phyloP scores from a whole-genome alignment of 192 early-diverging fungal species.

The Linnemannia exigua region DNA sequence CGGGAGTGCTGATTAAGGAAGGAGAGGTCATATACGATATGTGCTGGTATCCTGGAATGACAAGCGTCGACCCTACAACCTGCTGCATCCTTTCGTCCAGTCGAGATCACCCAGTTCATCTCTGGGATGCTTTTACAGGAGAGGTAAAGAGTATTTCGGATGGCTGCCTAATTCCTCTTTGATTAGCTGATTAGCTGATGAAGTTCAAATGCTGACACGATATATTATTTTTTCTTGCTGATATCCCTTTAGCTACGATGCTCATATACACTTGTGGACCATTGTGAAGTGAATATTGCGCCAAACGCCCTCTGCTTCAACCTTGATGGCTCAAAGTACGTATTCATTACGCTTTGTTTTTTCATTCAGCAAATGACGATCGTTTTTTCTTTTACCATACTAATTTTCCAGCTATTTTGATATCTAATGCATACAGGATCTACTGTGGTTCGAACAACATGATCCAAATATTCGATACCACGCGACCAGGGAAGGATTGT shows the following conservation, averaged over 20 bases:
- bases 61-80: conserved; percentile 66
- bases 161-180: neutral
- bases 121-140: conserved; percentile 80
- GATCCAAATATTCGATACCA: conserved; percentile 78
- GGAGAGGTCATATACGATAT: conserved; percentile 74
- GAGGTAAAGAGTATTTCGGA: conserved; percentile 49
- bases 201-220: neutral
- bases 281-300: conserved; percentile 74
- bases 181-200: conserved; percentile 1
- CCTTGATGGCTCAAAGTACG: conserved; percentile 72
- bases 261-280: conserved; percentile 76
- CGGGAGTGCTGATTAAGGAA: conserved; percentile 44
- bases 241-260: conserved; percentile 61
- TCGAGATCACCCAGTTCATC: conserved; percentile 82
- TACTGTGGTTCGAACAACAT: conserved; percentile 79
- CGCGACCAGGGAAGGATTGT: conserved; percentile 72
- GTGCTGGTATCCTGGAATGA: conserved; percentile 75
- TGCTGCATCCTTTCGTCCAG: conserved; percentile 74
- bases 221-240: neutral
- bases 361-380: neutral
- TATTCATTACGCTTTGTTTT: neutral
- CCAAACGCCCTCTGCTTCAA: conserved; percentile 80
- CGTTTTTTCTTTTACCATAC: neutral
- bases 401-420: neutral
- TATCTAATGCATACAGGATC: conserved; percentile 55